These are phyloP conservation scores for Cinnamomum chago DNA, from an alignment of 164 flowering plant species.

Conservation along the genomic window DNA sequence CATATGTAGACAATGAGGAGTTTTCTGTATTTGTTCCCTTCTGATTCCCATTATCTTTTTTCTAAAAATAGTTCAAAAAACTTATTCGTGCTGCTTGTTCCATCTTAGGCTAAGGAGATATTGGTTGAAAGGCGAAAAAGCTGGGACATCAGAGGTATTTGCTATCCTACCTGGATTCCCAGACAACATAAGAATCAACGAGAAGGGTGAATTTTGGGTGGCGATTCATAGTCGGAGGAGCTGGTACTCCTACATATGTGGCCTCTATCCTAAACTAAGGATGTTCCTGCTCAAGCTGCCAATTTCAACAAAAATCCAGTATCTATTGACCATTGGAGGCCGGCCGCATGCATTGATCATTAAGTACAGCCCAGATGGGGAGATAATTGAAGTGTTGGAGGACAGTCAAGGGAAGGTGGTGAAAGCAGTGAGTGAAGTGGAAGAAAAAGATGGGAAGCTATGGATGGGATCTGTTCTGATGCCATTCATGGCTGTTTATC, in stretches of 20 bases:
- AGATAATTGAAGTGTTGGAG: conserved; percentile 65
- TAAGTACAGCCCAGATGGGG: conserved; percentile 73
- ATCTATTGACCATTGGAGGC: conserved; percentile 49
- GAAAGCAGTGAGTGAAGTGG: conserved; percentile 80
- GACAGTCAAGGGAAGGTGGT: conserved; percentile 86
- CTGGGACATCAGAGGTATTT: conserved; percentile 63
- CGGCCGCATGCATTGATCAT: conserved; percentile 42
- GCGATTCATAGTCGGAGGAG: conserved; percentile 62
- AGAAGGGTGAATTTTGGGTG: conserved; percentile 89
- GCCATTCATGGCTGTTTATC: conserved; percentile 74
- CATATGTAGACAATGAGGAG: not conserved
- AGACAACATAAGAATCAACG: conserved; percentile 81
- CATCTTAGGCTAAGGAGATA: conserved; percentile 53
- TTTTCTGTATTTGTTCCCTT: not conserved
- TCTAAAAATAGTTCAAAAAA: not conserved
- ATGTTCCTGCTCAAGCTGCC: conserved; percentile 64
- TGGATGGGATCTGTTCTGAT: conserved; percentile 93
- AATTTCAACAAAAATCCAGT: conserved; percentile 45
- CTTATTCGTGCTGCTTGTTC: not conserved
- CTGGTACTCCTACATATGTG: conserved; percentile 27
- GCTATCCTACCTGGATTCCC: conserved; percentile 82
- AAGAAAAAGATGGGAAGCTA: conserved; percentile 84
- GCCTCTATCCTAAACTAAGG: conserved; percentile 46
- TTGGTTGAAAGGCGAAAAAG: conserved; percentile 89
- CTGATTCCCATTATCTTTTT: not conserved